Percentiles rank a stretch among this genome's conserved stretches.
These are phyloP conservation scores for Rubroboletus pulcherrimus DNA, from an alignment of 768 basidiomycete genomes.

Conservation along the genomic window DNA sequence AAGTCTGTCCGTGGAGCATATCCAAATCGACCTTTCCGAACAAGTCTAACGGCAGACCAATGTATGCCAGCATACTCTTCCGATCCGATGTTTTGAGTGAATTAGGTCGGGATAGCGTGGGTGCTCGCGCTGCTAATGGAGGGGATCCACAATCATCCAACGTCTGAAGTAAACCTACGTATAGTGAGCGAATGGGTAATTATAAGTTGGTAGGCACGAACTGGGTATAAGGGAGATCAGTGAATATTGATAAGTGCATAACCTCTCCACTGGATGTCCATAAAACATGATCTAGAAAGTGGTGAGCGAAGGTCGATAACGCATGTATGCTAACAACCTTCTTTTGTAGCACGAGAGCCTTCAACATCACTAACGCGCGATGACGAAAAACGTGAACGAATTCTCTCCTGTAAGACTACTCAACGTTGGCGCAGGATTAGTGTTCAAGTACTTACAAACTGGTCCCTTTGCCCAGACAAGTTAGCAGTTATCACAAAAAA, in stretches of 20 bases:
- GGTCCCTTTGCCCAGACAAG: conserved; percentile 48
- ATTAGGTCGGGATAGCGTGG: conserved; percentile 66
- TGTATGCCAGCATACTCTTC: conserved; percentile 85
- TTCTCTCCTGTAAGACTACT: conserved; percentile 59
- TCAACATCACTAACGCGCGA: conserved; percentile 87
- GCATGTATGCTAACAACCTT: conserved; percentile 48
- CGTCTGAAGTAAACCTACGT: conserved; percentile 75
- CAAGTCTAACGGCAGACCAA: conserved; percentile 91
- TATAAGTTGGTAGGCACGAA: conserved; percentile 23
- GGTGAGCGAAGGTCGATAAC: conserved; percentile 8
- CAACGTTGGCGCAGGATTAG: neutral
- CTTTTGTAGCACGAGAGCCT: conserved; percentile 91
- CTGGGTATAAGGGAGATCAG: conserved; percentile 91
- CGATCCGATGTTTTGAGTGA: conserved; percentile 85
- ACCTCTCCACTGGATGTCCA: conserved; percentile 91
- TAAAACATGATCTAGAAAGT: conserved; percentile 83
- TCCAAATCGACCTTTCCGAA: conserved; percentile 69
- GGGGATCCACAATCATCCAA: conserved; percentile 92
- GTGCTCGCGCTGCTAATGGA: conserved; percentile 57
- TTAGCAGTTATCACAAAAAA: conserved; percentile 5
- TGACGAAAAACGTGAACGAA: conserved; percentile 92
- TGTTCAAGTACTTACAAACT: conserved; percentile 49
- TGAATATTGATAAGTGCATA: conserved; percentile 98
- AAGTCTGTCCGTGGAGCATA: neutral
- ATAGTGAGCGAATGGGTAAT: conserved; percentile 4